Percentiles rank a stretch among this genome's conserved stretches.
Evolutionary conservation across 1,284 basidiomycete species (phyloP).

Genomic region (Trametes versicolor): DNA sequence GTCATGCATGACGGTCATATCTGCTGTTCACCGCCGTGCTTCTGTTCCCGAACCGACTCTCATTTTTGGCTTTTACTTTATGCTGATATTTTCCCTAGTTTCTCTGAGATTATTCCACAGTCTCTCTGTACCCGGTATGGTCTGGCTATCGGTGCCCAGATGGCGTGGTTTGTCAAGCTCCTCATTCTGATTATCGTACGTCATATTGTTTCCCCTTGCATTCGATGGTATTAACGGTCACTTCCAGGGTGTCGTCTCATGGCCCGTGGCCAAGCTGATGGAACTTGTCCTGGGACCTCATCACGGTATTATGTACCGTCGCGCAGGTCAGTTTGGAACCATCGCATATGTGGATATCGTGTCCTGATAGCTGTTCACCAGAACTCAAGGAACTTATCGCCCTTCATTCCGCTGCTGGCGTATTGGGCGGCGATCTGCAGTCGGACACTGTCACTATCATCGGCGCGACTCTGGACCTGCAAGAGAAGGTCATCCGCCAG

Average conservation of each 20-base stretch:
- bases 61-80: background rate
- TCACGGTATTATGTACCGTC: constrained; percentile 67
- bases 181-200: constrained; percentile 76
- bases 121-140: constrained; percentile 92
- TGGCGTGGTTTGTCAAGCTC: constrained; percentile 79
- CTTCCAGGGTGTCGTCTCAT: constrained; percentile 75
- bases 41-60: background rate
- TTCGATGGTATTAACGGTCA: background rate
- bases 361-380: constrained; percentile 23
- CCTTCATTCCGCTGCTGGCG: constrained; percentile 64
- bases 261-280: constrained; percentile 80
- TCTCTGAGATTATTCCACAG: constrained; percentile 92
- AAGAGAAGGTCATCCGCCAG: constrained; percentile 62
- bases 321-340: constrained; percentile 40
- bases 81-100: constrained; percentile 54
- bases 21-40: background rate
- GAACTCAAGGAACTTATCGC: constrained; percentile 80
- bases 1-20: too few relatives aligned
- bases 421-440: constrained; percentile 73
- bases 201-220: constrained; percentile 14
- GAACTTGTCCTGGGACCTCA: constrained; percentile 70
- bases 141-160: constrained; percentile 89
- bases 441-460: constrained; percentile 80
- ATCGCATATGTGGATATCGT: too few relatives aligned
- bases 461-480: constrained; percentile 76